Conservation (phyloP, 148 eudicot genomes). For the Polygonum maritimum region DNA sequence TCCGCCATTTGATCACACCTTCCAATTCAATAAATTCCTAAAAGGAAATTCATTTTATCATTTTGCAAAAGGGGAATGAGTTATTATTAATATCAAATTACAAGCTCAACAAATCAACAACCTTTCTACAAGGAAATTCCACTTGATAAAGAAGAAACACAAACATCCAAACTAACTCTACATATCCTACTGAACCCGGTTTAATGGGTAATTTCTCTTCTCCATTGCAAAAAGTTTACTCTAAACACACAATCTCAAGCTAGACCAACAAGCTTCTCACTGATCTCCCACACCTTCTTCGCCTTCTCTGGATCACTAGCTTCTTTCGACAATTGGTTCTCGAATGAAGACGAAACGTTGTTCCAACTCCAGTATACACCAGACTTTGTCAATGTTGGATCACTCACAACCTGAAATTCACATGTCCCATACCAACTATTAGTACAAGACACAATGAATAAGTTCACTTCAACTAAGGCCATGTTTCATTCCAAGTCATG, state of each 20-base stretch:
- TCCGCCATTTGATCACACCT: background rate
- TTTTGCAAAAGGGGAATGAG: slow-evolving; percentile 2
- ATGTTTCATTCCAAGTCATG: background rate
- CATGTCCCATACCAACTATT: background rate
- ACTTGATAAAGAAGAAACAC: background rate
- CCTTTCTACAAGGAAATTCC: background rate
- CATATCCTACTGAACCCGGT: background rate
- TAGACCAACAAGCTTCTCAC: slow-evolving; percentile 64
- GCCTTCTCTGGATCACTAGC: slow-evolving; percentile 59
- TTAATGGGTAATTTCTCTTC: background rate
- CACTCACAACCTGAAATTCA: slow-evolving; percentile 43
- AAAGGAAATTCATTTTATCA: background rate
- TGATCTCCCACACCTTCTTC: slow-evolving; percentile 55
- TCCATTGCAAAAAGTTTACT: background rate
- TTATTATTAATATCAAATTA: background rate
- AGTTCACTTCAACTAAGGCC: too few species aligned
- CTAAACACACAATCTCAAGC: slow-evolving; percentile 20
- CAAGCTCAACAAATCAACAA: background rate
- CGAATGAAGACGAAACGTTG: slow-evolving; percentile 54
- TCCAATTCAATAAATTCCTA: background rate
- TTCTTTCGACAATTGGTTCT: slow-evolving; percentile 55
- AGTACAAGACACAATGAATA: background rate
- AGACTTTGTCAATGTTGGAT: slow-evolving; percentile 63
- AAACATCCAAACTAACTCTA: background rate
- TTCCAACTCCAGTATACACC: slow-evolving; percentile 89